phyloP scores from a whole-genome alignment of 805 yeast species.

The Clavispora vitiphila region DNA sequence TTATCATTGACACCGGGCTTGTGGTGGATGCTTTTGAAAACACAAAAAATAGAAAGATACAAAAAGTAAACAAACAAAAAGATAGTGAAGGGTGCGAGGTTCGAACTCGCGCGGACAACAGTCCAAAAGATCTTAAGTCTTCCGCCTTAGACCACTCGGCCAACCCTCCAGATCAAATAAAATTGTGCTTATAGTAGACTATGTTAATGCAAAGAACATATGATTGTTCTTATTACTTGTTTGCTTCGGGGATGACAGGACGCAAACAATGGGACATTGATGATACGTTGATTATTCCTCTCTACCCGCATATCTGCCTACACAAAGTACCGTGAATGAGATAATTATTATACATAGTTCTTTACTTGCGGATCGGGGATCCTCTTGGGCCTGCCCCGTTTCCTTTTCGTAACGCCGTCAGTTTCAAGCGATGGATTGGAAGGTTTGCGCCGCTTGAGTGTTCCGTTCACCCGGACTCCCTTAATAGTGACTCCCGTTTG shows the following conservation, averaged over 20 bases:
- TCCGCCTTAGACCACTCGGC: slow-evolving; percentile 52
- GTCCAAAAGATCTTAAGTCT: slow-evolving; percentile 48
- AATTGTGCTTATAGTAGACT: background rate
- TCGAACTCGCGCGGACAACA: slow-evolving; percentile 50
- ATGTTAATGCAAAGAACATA: no score
- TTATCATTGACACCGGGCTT: slow-evolving; percentile 1
- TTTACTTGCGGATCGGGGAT: background rate
- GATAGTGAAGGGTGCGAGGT: slow-evolving; percentile 47
- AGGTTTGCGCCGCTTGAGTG: slow-evolving; percentile 10
- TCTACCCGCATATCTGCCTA: no score
- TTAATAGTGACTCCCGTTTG: slow-evolving; percentile 41
- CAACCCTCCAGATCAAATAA: slow-evolving; percentile 37
- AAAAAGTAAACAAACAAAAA: slow-evolving; percentile 15
- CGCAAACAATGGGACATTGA: no score
- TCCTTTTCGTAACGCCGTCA: slow-evolving; percentile 5
- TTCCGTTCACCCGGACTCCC: slow-evolving; percentile 39
- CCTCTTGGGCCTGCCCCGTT: slow-evolving; percentile 11
- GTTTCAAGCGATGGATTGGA: background rate
- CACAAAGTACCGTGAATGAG: background rate
- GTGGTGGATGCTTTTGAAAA: no score
- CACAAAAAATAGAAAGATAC: background rate
- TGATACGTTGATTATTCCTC: no score
- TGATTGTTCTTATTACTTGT: no score
- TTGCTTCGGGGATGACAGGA: no score
- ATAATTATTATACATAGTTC: background rate